Evolutionary conservation across 2,329 filamentous ascomycete species (phyloP).

Genomic region (Pseudocercospora musae): DNA sequence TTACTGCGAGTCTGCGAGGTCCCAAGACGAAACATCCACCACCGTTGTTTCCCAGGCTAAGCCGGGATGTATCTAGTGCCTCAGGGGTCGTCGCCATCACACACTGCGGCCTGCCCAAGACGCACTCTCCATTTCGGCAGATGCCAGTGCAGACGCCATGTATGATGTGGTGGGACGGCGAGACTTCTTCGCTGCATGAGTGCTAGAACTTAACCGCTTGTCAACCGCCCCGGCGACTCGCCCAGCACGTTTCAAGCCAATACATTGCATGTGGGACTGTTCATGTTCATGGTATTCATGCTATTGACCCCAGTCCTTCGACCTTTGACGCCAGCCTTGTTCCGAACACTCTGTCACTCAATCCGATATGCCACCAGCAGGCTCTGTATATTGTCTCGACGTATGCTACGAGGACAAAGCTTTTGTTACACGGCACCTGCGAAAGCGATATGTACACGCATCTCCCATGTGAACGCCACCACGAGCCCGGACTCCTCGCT

Average conservation of each 20-base stretch:
- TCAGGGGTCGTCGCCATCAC: conserved; percentile 1
- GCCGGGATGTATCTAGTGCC: neutral
- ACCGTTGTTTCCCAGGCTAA: neutral
- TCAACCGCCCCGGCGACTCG: too few relatives aligned
- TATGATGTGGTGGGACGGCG: neutral
- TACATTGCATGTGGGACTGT: conserved; percentile 3
- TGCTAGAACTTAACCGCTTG: too few relatives aligned
- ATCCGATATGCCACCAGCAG: neutral
- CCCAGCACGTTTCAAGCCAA: conserved; percentile 1
- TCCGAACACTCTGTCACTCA: neutral
- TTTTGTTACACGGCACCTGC: neutral
- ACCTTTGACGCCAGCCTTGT: neutral
- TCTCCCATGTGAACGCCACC: conserved; percentile 10
- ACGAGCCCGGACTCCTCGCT: conserved; percentile 12
- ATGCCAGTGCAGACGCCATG: neutral
- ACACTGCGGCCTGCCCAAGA: neutral
- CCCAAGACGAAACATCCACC: neutral
- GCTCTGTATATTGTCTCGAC: too few relatives aligned
- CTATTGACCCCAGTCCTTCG: neutral
- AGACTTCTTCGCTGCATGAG: neutral
- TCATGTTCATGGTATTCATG: too few relatives aligned
- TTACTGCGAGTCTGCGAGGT: neutral
- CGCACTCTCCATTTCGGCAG: conserved; percentile 1
- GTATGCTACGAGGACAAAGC: neutral
- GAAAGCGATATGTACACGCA: conserved; percentile 7